A percentile compares a stretch with the other conserved stretches of the same genome.
phyloP scores from a whole-genome alignment of 2,329 filamentous ascomycete genomes.

The Mycosphaerella arachidis region DNA sequence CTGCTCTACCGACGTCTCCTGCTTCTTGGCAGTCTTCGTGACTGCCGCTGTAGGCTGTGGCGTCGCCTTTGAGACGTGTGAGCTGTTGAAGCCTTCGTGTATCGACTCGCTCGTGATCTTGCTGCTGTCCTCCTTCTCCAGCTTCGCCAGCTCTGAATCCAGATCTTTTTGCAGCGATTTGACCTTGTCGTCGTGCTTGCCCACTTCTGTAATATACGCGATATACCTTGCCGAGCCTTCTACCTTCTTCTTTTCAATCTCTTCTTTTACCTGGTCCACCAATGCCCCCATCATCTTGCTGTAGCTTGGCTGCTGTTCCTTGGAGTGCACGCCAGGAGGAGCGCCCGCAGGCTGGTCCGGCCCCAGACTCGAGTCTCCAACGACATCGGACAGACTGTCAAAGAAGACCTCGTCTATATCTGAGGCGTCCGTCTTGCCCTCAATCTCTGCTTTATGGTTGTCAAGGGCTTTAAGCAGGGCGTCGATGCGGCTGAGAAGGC shows the following conservation, averaged over 20 bases:
- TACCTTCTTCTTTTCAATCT: conserved; percentile 67
- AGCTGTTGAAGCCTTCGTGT: conserved; percentile 86
- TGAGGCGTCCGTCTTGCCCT: conserved; percentile 54
- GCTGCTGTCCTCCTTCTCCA: conserved; percentile 77
- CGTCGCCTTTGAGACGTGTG: conserved; percentile 63
- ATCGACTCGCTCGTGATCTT: conserved; percentile 94
- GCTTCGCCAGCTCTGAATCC: conserved; percentile 65
- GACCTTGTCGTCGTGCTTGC: conserved; percentile 72
- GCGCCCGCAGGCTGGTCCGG: conserved; percentile 72
- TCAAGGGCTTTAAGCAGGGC: conserved; percentile 69
- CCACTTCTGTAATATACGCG: conserved; percentile 74
- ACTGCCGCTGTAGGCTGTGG: conserved; percentile 21
- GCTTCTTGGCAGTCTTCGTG: conserved; percentile 33
- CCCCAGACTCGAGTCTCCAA: conserved; percentile 61
- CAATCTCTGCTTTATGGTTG: conserved; percentile 59
- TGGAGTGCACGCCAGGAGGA: conserved; percentile 72
- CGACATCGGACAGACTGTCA: conserved; percentile 72
- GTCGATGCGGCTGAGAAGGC: conserved; percentile 78
- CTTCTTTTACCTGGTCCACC: conserved; percentile 86
- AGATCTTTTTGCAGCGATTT: conserved; percentile 72
- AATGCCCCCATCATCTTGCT: conserved; percentile 98
- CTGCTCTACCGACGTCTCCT: conserved; percentile 49
- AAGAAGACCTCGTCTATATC: conserved; percentile 81
- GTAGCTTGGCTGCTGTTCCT: conserved; percentile 75
- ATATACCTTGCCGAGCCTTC: conserved; percentile 56